Evolutionary conservation across 257 asterid genomes (phyloP), one percentile per base, ranked within the genome.

Genomic region (Nicotiana benthamiana): DNA sequence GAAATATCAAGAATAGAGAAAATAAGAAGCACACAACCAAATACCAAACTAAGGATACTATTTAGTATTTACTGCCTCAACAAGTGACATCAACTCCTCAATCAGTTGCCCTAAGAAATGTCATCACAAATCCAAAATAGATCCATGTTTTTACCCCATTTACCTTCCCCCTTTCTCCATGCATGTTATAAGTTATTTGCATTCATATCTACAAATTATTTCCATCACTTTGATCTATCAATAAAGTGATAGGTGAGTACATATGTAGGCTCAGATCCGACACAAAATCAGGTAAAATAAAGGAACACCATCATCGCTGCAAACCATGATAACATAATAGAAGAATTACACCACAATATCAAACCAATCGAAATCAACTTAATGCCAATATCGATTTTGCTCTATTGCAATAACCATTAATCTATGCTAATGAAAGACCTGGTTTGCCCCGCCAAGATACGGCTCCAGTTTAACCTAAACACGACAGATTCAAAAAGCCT

Each of bases 171-270:
- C 46, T 32, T 32, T 32, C 36, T 32, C 36, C 36, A 32, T 4
- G 36, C 36, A 32, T 32, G 6, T 32, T 4, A 4, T 32, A 32
- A 32, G 36, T 32, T 32, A 32, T 32, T 32, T 32, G 36, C 36
- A 32, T 32, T 32, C 10, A 0, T 1, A 40, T 40, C 3, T 40
- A 8, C 3, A 40, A 8, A 0, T 40, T 40, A 40, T 40, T 40
- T 40, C 11, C 11, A 40, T 40, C 48, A 8, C 48, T 40, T 36
- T 36, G 0, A 6, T 36, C 46, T 36, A 36, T 90, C 86, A 52
- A 83, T 94, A 60, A 91, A 61, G 9, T 24, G 34, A 24, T 3
- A 10, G 75, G 75, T 17, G 1, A 32, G 16, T 10, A 17, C 57
- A 4, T 13, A 15, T 52, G 57, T 52, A 52, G n/a, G 57, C n/a